Conservation (phyloP, 2,329 filamentous ascomycete species). For the Endocalyx cinctus region DNA sequence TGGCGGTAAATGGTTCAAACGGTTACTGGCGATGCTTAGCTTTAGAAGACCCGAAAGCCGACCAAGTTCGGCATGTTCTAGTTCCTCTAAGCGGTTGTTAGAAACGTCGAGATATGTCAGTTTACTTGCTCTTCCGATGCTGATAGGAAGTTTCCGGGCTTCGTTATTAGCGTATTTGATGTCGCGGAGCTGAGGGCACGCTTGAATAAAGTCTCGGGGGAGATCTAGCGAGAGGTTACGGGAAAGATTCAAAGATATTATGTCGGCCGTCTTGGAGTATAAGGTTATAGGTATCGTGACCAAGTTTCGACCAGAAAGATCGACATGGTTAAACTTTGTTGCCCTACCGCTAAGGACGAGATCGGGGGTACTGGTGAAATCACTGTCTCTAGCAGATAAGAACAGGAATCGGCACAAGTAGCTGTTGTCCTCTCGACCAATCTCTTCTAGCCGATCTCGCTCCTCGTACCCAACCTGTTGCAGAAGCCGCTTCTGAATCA, state of each 20-base stretch:
- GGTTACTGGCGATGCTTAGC: slow-evolving; percentile 91
- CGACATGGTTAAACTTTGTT: slow-evolving; percentile 91
- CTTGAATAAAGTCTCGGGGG: slow-evolving; percentile 92
- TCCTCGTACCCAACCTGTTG: slow-evolving; percentile 90
- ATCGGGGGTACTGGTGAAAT: slow-evolving; percentile 70
- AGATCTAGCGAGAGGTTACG: slow-evolving; percentile 88
- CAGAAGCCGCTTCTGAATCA: slow-evolving; percentile 86
- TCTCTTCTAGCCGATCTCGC: slow-evolving; percentile 81
- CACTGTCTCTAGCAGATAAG: slow-evolving; percentile 80
- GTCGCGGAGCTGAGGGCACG: slow-evolving; percentile 84
- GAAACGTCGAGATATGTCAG: slow-evolving; percentile 91
- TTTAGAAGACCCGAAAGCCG: slow-evolving; percentile 74
- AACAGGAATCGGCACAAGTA: slow-evolving; percentile 97
- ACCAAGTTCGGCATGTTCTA: slow-evolving; percentile 80
- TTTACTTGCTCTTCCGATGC: slow-evolving; percentile 72
- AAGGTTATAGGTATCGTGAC: slow-evolving; percentile 92
- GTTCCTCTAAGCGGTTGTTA: slow-evolving; percentile 84
- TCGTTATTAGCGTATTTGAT: slow-evolving; percentile 97
- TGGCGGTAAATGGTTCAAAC: slow-evolving; percentile 69
- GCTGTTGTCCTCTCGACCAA: slow-evolving; percentile 94
- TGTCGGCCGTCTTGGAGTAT: slow-evolving; percentile 86
- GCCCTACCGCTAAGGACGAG: slow-evolving; percentile 73
- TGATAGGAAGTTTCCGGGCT: slow-evolving; percentile 77
- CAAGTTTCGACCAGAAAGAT: slow-evolving; percentile 83
- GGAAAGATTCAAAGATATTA: slow-evolving; percentile 91